Conservation (phyloP, 192 early-diverging fungal species). For the Coemansia biformis region DNA sequence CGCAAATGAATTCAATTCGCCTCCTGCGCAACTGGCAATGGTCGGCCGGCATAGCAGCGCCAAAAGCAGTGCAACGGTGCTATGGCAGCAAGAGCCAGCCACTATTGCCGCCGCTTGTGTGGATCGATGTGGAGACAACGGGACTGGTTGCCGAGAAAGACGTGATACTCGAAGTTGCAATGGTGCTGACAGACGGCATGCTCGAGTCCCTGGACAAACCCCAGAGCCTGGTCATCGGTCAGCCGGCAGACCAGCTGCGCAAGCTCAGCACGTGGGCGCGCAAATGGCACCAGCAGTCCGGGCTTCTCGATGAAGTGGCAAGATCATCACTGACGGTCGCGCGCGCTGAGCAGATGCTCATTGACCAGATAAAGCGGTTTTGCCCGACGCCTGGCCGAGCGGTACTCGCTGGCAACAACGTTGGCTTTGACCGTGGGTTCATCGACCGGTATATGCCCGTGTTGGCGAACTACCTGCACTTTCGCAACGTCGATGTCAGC, state of each 20-base stretch:
- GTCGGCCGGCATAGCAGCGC: too few relatives aligned
- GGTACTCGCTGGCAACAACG: constrained; percentile 83
- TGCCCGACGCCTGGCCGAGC: constrained; percentile 55
- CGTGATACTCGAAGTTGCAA: constrained; percentile 76
- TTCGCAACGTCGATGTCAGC: too few relatives aligned
- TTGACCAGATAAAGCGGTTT: constrained; percentile 63
- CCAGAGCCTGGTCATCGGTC: constrained; percentile 58
- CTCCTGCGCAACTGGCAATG: too few relatives aligned
- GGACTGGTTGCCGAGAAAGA: constrained; percentile 53
- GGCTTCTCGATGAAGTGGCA: constrained; percentile 65
- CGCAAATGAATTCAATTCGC: too few relatives aligned
- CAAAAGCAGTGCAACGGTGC: not conserved
- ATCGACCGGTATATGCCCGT: constrained; percentile 70
- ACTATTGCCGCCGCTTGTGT: constrained; percentile 9
- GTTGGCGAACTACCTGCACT: too few relatives aligned
- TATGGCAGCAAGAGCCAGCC: not conserved
- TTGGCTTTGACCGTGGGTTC: constrained; percentile 80
- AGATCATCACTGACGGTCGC: constrained; percentile 54
- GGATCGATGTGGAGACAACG: constrained; percentile 26
- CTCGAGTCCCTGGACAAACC: constrained; percentile 67
- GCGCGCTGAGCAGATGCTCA: constrained; percentile 60
- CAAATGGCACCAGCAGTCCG: constrained; percentile 68
- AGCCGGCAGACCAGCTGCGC: constrained; percentile 61
- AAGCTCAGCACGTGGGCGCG: constrained; percentile 82
- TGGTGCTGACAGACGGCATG: constrained; percentile 77